Percentiles rank a stretch among this genome's conserved stretches.
Evolutionary conservation across 768 basidiomycete genomes (phyloP).

Genomic region (Leccinellum rugosiceps): DNA sequence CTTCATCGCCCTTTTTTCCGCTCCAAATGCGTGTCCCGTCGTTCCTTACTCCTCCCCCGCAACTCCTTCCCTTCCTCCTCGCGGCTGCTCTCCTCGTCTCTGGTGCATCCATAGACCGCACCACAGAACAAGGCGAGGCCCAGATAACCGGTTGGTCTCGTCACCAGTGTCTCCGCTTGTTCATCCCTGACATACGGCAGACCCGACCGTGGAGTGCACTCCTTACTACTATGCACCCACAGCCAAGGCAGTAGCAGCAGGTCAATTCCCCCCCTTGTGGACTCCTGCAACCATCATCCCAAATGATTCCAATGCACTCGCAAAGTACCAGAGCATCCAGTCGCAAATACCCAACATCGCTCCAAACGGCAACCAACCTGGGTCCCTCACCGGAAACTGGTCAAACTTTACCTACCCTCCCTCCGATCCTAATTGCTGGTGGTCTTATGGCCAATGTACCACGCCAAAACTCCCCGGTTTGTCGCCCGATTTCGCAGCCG

Average conservation of each 20-base stretch:
- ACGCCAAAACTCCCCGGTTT: slow-evolving; percentile 46
- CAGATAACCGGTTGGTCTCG: slow-evolving; percentile 34
- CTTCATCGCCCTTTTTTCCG: background rate
- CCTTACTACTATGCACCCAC: slow-evolving; percentile 42
- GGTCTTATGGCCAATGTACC: slow-evolving; percentile 38
- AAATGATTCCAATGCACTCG: slow-evolving; percentile 40
- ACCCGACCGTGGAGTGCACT: slow-evolving; percentile 38
- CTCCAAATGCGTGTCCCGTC: slow-evolving; percentile 19
- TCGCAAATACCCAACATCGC: slow-evolving; percentile 45
- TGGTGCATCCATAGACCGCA: slow-evolving; percentile 23
- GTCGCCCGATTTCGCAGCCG: slow-evolving; percentile 40
- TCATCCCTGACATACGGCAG: slow-evolving; percentile 15
- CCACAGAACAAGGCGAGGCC: slow-evolving; percentile 35
- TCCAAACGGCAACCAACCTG: slow-evolving; percentile 33
- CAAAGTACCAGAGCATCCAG: slow-evolving; percentile 43
- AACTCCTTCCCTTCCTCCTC: background rate
- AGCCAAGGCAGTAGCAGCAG: slow-evolving; percentile 23
- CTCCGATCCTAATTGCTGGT: slow-evolving; percentile 50
- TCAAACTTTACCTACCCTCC: slow-evolving; percentile 34
- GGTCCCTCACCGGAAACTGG: slow-evolving; percentile 29
- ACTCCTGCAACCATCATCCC: slow-evolving; percentile 40
- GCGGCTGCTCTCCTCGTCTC: slow-evolving; percentile 2
- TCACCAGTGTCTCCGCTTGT: background rate
- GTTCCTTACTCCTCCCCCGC: slow-evolving; percentile 9
- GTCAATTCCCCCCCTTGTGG: slow-evolving; percentile 46